Percentiles rank a stretch among this genome's conserved stretches.
Evolutionary conservation across 2,329 filamentous ascomycete genomes (phyloP).

Genomic region (Epichloe sp.): DNA sequence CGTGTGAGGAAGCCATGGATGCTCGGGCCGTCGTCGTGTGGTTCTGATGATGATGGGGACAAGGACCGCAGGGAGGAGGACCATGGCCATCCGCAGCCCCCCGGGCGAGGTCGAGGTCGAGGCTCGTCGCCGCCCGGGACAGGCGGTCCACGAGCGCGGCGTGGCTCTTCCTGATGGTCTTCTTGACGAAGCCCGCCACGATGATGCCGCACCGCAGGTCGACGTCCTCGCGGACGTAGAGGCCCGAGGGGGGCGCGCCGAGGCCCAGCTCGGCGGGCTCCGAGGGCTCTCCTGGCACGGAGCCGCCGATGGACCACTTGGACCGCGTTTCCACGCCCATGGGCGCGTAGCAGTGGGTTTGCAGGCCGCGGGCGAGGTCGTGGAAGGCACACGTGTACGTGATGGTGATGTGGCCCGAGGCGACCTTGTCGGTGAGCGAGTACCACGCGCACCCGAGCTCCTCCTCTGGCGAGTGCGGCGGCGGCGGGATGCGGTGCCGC

Average conservation of each 20-base stretch:
- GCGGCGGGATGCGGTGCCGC: conserved; percentile 54
- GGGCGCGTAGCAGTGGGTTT: conserved; percentile 76
- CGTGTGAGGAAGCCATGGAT: too few relatives aligned
- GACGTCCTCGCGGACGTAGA: conserved; percentile 78
- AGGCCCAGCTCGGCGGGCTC: conserved; percentile 54
- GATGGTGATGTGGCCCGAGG: conserved; percentile 48
- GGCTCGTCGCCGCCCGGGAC: background rate
- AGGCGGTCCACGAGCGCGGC: conserved; percentile 54
- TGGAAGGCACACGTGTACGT: conserved; percentile 68
- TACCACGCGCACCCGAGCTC: conserved; percentile 69
- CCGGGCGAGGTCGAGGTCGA: too few relatives aligned
- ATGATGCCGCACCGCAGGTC: conserved; percentile 68
- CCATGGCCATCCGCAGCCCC: too few relatives aligned
- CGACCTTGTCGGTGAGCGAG: conserved; percentile 59
- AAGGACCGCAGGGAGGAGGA: too few relatives aligned
- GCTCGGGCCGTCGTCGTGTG: too few relatives aligned
- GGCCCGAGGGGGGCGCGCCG: conserved; percentile 49
- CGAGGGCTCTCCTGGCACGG: conserved; percentile 54
- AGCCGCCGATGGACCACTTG: conserved; percentile 65
- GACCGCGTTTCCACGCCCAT: conserved; percentile 67
- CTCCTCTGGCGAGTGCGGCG: conserved; percentile 51
- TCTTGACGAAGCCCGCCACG: conserved; percentile 66
- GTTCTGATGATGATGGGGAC: too few relatives aligned
- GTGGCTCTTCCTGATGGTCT: conserved; percentile 68
- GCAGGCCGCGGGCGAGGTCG: conserved; percentile 56